Evolutionary conservation across 2,329 filamentous ascomycete genomes (phyloP), one percentile per base, ranked within the genome.

Genomic region (Akanthomyces lecanii): DNA sequence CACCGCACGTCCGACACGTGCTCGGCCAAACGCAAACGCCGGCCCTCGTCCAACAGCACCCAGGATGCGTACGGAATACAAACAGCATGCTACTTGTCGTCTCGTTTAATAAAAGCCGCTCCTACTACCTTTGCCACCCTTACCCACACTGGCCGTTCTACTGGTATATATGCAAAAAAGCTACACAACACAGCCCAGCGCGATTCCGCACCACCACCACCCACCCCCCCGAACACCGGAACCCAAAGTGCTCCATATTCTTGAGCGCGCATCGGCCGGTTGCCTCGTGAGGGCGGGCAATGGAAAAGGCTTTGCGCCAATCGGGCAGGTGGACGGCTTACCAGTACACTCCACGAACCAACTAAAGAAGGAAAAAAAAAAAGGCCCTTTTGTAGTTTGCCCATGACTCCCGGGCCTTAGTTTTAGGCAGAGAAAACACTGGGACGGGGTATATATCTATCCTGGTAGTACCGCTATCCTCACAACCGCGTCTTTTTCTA

Each of bases 151-250:
- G 6, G 28, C 44, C 10, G 21, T 21, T 21, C 21, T 21, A 21
- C 21, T 21, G 21, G 21, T 21, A 21, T 21, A 21, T 21, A 21
- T 21, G 21, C 21, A 21, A 21, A 21, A 21, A 21, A 21, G 21
- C 21, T 10, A n/a, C n/a, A 38, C 10, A 11, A 38, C n/a, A 25
- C 8, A 47, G 18, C 21, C 21, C n/a, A 23, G 45, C 11, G 28
- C 30, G 21, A 23, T 23, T 45, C 30, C 53, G 38, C 38, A n/a
- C 28, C 28, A 36, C 33, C 33, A 36, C 33, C 33, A 36, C 10
- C 33, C 33, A 36, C 33, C 28, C 48, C 58, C 58, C 58, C 58
- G 58, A 61, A 53, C 30, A 61, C 58, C 58, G 58, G 58, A 56
- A 52, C 38, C 21, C 21, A 14, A 33, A 2, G 4, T 30, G 52